A percentile compares a stretch with the other conserved stretches of the same genome.
phyloP scores from a whole-genome alignment of 2,329 filamentous ascomycete genomes.

The Pseudomassariella vexata region DNA sequence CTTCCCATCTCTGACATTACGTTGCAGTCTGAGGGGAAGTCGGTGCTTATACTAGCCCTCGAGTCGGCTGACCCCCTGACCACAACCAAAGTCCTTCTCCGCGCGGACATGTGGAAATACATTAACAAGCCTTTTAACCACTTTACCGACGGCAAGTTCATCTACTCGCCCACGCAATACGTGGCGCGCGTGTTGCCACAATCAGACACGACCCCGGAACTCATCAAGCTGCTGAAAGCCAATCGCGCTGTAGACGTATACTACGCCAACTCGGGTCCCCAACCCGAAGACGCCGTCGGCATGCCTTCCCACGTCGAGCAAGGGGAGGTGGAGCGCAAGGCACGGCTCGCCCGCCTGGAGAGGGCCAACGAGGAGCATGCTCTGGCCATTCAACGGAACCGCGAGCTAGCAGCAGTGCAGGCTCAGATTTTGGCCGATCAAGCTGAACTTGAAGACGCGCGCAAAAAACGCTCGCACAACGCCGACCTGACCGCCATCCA shows the following conservation, averaged over 20 bases:
- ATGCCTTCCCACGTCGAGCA: constrained; percentile 44
- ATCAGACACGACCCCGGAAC: constrained; percentile 31
- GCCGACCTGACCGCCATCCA: constrained; percentile 39
- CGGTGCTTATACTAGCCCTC: constrained; percentile 54
- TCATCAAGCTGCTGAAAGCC: constrained; percentile 42
- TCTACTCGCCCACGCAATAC: constrained; percentile 63
- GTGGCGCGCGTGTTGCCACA: constrained; percentile 39
- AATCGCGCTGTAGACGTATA: constrained; percentile 49
- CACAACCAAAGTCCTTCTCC: constrained; percentile 53
- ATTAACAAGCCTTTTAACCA: constrained; percentile 56
- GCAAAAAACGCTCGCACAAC: constrained; percentile 37
- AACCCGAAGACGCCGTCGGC: constrained; percentile 47
- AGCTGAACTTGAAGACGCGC: constrained; percentile 45
- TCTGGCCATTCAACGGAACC: constrained; percentile 39
- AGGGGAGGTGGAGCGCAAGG: constrained; percentile 44
- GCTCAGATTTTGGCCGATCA: constrained; percentile 43
- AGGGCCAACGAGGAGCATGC: constrained; percentile 44
- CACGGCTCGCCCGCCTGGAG: constrained; percentile 36
- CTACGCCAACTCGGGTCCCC: constrained; percentile 46
- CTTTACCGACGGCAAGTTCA: constrained; percentile 45
- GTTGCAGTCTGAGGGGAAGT: constrained; percentile 51
- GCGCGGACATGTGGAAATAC: constrained; percentile 59
- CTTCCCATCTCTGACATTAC: constrained; percentile 52
- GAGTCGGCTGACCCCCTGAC: constrained; percentile 48
- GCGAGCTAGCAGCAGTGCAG: constrained; percentile 46